Conservation (phyloP, 345 rosid species). For the Litchi chinensis region DNA sequence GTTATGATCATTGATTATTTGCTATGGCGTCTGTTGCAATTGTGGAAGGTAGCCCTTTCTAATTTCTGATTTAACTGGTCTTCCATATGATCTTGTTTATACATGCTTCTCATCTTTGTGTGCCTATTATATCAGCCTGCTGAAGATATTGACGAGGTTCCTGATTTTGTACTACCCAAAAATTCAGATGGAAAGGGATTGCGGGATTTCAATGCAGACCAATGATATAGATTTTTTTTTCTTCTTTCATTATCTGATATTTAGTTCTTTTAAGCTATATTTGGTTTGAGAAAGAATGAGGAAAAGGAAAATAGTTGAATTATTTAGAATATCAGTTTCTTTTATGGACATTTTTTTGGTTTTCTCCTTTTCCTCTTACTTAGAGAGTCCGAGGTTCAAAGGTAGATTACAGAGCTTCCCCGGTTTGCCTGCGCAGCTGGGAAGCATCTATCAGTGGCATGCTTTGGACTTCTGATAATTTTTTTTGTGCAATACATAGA, state of each 20-base stretch:
- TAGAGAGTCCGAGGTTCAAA: not conserved
- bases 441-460: not conserved
- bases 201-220: not conserved
- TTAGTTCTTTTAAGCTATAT: not conserved
- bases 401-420: not conserved
- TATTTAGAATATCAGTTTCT: not conserved
- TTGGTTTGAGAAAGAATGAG: not conserved
- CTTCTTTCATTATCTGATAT: not conserved
- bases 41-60: slow-evolving; percentile 53
- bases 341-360: not conserved
- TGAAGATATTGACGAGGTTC: slow-evolving; percentile 73
- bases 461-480: too few relatives aligned
- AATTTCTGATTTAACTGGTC: not conserved
- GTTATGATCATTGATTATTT: slow-evolving; percentile 86
- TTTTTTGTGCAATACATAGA: not conserved
- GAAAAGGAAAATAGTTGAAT: not conserved
- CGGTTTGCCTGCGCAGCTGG: not conserved
- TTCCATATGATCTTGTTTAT: not conserved
- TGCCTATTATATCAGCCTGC: slow-evolving; percentile 56
- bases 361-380: not conserved
- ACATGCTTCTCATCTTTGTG: not conserved
- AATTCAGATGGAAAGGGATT: slow-evolving; percentile 25
- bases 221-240: not conserved
- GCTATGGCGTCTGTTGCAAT: slow-evolving; percentile 65
- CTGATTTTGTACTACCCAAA: slow-evolving; percentile 38